Percentiles rank a stretch among this genome's conserved stretches.
Conservation (phyloP, 441 rosid species). For the Pelargonium cotyledonis region DNA sequence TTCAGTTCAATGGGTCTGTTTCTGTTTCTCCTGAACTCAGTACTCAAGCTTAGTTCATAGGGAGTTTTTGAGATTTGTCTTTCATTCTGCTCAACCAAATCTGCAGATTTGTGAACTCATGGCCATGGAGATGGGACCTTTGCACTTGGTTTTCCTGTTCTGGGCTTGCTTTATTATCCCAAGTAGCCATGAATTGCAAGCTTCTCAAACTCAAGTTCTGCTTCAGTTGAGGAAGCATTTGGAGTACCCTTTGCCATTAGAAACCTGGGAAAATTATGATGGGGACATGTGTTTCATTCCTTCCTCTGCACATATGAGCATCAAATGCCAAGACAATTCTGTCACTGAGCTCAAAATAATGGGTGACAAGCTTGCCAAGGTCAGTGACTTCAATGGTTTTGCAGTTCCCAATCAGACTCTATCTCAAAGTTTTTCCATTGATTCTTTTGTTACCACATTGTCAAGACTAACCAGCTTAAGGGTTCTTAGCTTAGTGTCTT, state of each 20-base stretch:
- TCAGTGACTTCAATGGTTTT: slow-evolving; percentile 48
- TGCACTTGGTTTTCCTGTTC: slow-evolving; percentile 32
- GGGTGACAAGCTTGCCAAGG: slow-evolving; percentile 65
- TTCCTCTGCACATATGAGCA: slow-evolving; percentile 47
- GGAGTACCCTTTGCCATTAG: slow-evolving; percentile 63
- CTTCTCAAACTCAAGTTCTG: slow-evolving; percentile 56
- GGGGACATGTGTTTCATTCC: slow-evolving; percentile 66
- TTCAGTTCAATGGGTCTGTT: slow-evolving; percentile 21
- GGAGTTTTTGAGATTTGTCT: slow-evolving; percentile 2
- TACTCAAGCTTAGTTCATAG: slow-evolving; percentile 18
- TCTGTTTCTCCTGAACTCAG: slow-evolving; percentile 20
- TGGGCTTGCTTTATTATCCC: slow-evolving; percentile 37
- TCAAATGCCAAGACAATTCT: slow-evolving; percentile 50
- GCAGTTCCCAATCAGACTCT: slow-evolving; percentile 61
- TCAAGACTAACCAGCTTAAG: slow-evolving; percentile 73
- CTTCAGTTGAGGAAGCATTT: slow-evolving; percentile 73
- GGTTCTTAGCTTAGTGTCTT: slow-evolving; percentile 66
- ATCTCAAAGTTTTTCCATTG: slow-evolving; percentile 64
- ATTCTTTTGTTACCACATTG: slow-evolving; percentile 73
- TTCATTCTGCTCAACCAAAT: slow-evolving; percentile 4
- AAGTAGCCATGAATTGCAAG: slow-evolving; percentile 47
- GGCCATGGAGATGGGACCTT: slow-evolving; percentile 33
- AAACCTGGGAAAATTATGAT: slow-evolving; percentile 49
- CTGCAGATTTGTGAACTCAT: not conserved
- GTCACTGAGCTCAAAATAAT: slow-evolving; percentile 69